Evolutionary conservation across 1,284 basidiomycete genomes (phyloP).

Genomic region (Tausonia pullulans): DNA sequence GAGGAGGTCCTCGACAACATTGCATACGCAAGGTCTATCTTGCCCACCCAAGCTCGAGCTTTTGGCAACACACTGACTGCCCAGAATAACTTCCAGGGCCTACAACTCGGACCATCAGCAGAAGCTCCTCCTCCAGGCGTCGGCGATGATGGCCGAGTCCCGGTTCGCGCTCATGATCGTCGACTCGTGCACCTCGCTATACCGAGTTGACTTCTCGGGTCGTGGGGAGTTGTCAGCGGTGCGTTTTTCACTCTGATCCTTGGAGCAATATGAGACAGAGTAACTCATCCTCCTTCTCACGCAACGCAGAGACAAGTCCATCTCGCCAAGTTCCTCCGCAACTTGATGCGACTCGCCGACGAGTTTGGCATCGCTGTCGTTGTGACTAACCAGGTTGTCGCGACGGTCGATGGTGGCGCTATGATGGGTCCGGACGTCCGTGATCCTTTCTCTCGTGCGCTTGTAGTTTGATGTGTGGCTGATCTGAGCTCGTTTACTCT

Average conservation of each 20-base stretch:
- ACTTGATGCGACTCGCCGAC: constrained; percentile 60
- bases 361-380: constrained; percentile 14
- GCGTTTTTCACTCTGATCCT: neutral
- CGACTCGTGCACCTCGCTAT: constrained; percentile 92
- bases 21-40: constrained; percentile 66
- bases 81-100: constrained; percentile 36
- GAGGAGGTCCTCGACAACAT: constrained; percentile 98
- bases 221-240: constrained; percentile 83
- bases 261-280: too few species aligned
- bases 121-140: constrained; percentile 77
- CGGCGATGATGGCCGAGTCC: constrained; percentile 94
- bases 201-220: constrained; percentile 91
- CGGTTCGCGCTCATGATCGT: constrained; percentile 93
- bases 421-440: constrained; percentile 49
- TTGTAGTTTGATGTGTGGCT: neutral
- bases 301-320: constrained; percentile 63
- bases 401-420: constrained; percentile 87
- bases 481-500: neutral
- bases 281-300: neutral
- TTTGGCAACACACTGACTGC: neutral
- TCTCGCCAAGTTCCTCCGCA: constrained; percentile 92
- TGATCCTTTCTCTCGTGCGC: neutral
- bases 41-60: neutral
- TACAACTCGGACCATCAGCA: constrained; percentile 99
- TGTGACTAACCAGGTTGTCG: constrained; percentile 87